Conservation (phyloP, 2,329 filamentous ascomycete species). For the Pseudocercospora fijiensis region DNA sequence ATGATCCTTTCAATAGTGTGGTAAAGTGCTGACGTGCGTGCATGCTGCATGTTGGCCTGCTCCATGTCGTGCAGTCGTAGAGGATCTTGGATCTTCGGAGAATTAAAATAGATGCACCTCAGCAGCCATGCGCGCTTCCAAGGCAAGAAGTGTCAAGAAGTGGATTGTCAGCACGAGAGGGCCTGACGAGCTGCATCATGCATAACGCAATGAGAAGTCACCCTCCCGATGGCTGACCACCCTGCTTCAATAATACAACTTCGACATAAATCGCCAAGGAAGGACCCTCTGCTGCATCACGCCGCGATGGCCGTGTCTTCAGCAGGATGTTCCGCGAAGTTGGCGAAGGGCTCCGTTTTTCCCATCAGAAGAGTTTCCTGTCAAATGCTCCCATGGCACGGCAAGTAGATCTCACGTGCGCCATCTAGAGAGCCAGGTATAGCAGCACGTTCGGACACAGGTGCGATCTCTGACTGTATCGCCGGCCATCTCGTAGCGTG, state of each 20-base stretch:
- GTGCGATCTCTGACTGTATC: too few species aligned
- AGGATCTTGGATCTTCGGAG: neutral
- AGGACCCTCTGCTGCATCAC: too few species aligned
- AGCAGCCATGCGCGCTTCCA: neutral
- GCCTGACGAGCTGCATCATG: too few species aligned
- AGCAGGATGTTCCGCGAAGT: too few species aligned
- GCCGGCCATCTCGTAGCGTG: too few species aligned
- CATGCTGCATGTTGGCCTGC: neutral
- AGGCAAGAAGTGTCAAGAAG: neutral
- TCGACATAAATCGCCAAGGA: too few species aligned
- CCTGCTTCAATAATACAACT: neutral
- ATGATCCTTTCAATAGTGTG: neutral
- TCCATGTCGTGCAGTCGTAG: neutral
- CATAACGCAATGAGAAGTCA: too few species aligned
- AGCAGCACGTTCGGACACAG: neutral
- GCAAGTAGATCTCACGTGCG: neutral
- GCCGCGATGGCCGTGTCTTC: too few species aligned
- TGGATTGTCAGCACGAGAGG: neutral
- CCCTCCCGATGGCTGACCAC: neutral
- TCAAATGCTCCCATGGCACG: neutral
- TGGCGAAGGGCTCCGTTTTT: too few species aligned
- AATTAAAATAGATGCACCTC: neutral
- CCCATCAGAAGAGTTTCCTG: neutral
- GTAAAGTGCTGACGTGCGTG: neutral
- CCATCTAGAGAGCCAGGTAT: neutral